Base-by-base conservation (phyloP, 2,329 filamentous ascomycete species). In the Colletotrichum spinosum region DNA sequence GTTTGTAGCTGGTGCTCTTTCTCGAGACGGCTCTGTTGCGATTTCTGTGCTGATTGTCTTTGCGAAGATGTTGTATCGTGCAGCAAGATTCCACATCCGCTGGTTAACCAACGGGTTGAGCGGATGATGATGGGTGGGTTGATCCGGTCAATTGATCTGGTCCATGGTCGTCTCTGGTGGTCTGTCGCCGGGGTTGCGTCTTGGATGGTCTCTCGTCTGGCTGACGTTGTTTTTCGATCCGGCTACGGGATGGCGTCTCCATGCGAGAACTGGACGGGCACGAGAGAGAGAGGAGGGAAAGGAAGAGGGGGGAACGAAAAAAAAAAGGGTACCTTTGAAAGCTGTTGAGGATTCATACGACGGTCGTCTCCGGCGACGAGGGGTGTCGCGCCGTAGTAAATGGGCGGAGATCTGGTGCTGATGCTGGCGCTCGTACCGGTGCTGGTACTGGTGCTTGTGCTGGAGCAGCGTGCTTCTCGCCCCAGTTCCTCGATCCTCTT, bases 311-410 rank as follows among this genome's bases (percentile, higher is more conserved):
- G 63, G 63, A 68, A 62, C 58, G 57, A 42, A 17, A 45, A 38
- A 45, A 38, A 34, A 46, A 71, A 55, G 62, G 65, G 62, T 80
- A 81, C 79, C 79, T 82, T 82, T 68, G 76, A 73, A 60, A 81
- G 77, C 76, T 77, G 79, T 76, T 78, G 66, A 55, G 57, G 76
- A 80, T 80, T 81, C 80, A 82, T 82, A 73, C 75, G 79, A 74
- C 71, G 73, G 72, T 73, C 73, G 74, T 78, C 77, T 73, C 72
- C 72, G 71, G 75, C 70, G 60, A 69, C 68, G 74, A 79, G 76
- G 74, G 76, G 75, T 71, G 73, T 74, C 72, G 72, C 72, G 65
- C 67, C 67, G 67, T 65, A 71, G 66, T 60, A 76, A 67, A 68
- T 68, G 69, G 65, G 73, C 67, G 67, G 67, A 58, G 65, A 72